Conservation (phyloP, 805 yeast species). For the Wickerhamiella parazyma region DNA sequence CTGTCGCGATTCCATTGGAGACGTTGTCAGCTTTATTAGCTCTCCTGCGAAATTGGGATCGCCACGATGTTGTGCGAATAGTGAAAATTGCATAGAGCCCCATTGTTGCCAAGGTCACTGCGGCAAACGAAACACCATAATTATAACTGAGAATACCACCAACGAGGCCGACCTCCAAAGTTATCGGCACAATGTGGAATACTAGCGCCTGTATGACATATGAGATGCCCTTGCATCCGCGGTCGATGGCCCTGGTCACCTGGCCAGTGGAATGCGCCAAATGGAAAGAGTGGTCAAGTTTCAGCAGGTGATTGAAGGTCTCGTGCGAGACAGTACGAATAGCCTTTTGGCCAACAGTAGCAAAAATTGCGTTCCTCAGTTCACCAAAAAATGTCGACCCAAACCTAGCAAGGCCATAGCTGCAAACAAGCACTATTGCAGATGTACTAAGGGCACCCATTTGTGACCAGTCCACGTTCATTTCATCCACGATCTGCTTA, state of each 20-base stretch:
- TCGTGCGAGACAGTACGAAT: slow-evolving; percentile 78
- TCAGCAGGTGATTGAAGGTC: slow-evolving; percentile 72
- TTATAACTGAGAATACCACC: slow-evolving; percentile 89
- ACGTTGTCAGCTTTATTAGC: slow-evolving; percentile 89
- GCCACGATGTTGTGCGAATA: slow-evolving; percentile 87
- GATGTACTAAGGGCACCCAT: slow-evolving; percentile 54
- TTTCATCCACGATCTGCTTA: slow-evolving; percentile 73
- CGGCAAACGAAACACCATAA: slow-evolving; percentile 80
- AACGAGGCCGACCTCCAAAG: slow-evolving; percentile 84
- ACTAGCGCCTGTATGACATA: slow-evolving; percentile 91
- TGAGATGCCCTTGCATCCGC: slow-evolving; percentile 95
- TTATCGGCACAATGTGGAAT: slow-evolving; percentile 88
- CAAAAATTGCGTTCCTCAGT: slow-evolving; percentile 86
- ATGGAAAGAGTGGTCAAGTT: slow-evolving; percentile 81
- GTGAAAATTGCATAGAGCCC: slow-evolving; percentile 77
- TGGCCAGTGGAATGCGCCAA: slow-evolving; percentile 91
- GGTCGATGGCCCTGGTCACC: slow-evolving; percentile 84
- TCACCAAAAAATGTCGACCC: slow-evolving; percentile 94
- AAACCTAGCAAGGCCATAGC: slow-evolving; percentile 87
- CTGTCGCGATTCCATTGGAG: slow-evolving; percentile 91
- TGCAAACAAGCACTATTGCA: slow-evolving; percentile 37
- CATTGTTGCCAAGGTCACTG: slow-evolving; percentile 80
- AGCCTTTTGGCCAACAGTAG: slow-evolving; percentile 89
- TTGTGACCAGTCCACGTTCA: slow-evolving; percentile 78
- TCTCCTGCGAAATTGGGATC: slow-evolving; percentile 77